These are phyloP conservation scores for Fraxinus excelsior DNA, from an alignment of 257 asterid species.

Conservation along the genomic window DNA sequence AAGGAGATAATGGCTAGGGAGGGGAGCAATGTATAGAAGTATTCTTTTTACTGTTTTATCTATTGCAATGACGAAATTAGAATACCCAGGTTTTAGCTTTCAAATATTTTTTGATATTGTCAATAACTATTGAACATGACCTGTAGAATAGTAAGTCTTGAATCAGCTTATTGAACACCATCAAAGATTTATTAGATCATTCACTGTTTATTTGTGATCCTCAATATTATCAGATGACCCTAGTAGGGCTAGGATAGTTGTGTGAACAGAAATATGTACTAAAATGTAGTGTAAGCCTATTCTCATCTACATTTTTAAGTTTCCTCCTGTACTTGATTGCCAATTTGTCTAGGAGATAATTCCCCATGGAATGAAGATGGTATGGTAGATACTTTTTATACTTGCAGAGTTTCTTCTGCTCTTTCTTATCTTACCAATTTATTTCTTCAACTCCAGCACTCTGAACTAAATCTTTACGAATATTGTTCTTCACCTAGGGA, in stretches of 20 bases:
- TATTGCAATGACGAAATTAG: background rate
- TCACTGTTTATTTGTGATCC: background rate
- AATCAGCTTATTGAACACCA: background rate
- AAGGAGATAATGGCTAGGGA: slow-evolving; percentile 18
- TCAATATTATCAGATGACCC: background rate
- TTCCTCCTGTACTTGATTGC: background rate
- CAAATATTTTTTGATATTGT: background rate
- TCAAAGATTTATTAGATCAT: background rate
- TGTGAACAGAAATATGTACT: background rate
- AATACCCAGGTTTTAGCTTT: background rate
- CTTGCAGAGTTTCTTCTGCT: background rate
- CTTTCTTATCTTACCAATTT: background rate
- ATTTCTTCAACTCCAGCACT: background rate
- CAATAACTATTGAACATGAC: background rate
- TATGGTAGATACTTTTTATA: background rate
- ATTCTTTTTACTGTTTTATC: background rate
- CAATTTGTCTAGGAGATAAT: background rate
- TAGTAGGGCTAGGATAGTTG: background rate
- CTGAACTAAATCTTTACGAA: background rate
- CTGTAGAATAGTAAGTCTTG: background rate
- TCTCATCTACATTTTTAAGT: no score
- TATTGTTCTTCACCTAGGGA: background rate
- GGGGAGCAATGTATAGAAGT: slow-evolving; percentile 10
- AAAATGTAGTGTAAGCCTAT: background rate
- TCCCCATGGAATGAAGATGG: background rate